These are phyloP conservation scores for Firmiana major DNA, from an alignment of 345 rosid genomes.

Conservation along the genomic window DNA sequence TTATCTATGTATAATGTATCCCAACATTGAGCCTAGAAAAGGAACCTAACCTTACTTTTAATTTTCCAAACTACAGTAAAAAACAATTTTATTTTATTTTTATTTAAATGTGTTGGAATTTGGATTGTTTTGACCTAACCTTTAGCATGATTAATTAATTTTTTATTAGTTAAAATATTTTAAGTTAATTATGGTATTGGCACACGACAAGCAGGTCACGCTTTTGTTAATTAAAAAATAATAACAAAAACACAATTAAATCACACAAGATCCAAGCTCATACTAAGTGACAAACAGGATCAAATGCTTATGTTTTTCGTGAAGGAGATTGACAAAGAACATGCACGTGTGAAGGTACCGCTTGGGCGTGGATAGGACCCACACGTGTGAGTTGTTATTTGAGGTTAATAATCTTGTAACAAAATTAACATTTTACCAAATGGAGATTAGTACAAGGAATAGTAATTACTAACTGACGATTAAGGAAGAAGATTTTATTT, in stretches of 20 bases:
- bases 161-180: conserved; percentile 10
- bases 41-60: neutral
- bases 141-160: conserved; percentile 10
- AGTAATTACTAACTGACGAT: no score
- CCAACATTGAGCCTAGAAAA: neutral
- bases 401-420: neutral
- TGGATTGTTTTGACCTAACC: conserved; percentile 34
- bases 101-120: neutral
- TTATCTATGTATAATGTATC: neutral
- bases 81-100: neutral
- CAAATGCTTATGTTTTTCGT: neutral
- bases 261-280: conserved; percentile 37
- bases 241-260: conserved; percentile 18
- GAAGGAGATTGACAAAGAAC: neutral
- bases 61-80: neutral
- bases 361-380: conserved; percentile 27
- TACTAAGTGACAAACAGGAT: neutral
- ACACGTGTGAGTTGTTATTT: conserved; percentile 11
- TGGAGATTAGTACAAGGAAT: no score
- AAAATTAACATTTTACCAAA: no score
- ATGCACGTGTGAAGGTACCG: conserved; percentile 25
- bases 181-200: conserved; percentile 18
- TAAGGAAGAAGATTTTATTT: no score
- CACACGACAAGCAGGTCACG: conserved; percentile 22
- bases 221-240: neutral